These are phyloP conservation scores for Sclerotiophoma versabilis DNA, from an alignment of 2,329 filamentous ascomycete genomes.

Conservation along the genomic window DNA sequence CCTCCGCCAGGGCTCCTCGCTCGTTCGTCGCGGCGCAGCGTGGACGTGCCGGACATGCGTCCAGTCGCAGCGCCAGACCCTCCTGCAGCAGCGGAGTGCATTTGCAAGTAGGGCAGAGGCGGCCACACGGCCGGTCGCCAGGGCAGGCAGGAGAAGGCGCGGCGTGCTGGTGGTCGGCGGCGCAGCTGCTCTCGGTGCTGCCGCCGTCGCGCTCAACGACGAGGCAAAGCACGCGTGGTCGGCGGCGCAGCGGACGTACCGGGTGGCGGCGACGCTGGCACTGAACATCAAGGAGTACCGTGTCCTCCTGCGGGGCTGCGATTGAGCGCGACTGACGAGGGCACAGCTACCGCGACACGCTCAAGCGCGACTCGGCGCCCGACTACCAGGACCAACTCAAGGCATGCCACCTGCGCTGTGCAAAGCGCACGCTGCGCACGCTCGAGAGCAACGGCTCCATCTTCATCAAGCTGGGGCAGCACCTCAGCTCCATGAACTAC, in stretches of 20 bases:
- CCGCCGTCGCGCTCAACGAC: constrained; percentile 61
- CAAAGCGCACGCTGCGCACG: constrained; percentile 82
- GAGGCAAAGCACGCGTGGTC: constrained; percentile 80
- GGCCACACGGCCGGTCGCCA: neutral
- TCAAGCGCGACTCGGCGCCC: constrained; percentile 72
- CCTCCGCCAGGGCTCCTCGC: neutral
- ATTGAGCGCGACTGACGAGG: neutral
- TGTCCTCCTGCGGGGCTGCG: neutral
- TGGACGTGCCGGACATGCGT: constrained; percentile 49
- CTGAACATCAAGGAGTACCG: constrained; percentile 89
- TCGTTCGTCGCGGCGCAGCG: constrained; percentile 31
- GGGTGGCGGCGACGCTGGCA: constrained; percentile 76
- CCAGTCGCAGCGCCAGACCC: constrained; percentile 30
- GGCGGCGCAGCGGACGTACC: constrained; percentile 76
- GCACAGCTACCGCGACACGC: constrained; percentile 80
- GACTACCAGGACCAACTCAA: constrained; percentile 74
- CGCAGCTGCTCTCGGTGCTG: constrained; percentile 48
- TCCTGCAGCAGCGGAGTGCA: constrained; percentile 21
- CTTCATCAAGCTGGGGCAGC: constrained; percentile 97
- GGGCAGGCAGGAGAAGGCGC: constrained; percentile 36
- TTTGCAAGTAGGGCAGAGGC: constrained; percentile 25
- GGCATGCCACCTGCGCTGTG: constrained; percentile 91
- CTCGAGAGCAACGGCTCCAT: constrained; percentile 97
- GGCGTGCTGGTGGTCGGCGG: constrained; percentile 37
- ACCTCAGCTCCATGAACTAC: constrained; percentile 96